Evolutionary conservation across 768 basidiomycete genomes (phyloP).

Genomic region (Xerocomellus amylosporus): DNA sequence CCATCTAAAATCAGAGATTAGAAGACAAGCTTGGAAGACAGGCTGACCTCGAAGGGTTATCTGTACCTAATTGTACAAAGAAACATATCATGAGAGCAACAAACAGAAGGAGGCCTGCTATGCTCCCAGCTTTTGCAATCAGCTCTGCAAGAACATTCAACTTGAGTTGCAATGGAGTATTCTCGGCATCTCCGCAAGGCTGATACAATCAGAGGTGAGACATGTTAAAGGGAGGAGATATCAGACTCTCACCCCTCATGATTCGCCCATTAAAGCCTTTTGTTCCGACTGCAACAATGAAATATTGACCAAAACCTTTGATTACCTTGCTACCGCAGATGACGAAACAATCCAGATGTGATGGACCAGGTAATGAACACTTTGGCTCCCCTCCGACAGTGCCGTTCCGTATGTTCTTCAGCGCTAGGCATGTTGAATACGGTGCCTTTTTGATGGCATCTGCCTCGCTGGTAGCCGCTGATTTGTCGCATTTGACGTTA

Average conservation of each 20-base stretch:
- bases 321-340: constrained; percentile 90
- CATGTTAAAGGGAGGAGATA: not conserved
- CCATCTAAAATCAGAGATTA: constrained; percentile 7
- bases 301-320: constrained; percentile 93
- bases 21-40: not conserved
- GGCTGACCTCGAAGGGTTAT: constrained; percentile 53
- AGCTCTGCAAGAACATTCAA: constrained; percentile 91
- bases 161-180: constrained; percentile 92
- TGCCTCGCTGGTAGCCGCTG: constrained; percentile 93
- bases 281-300: constrained; percentile 88
- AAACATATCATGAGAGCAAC: constrained; percentile 86
- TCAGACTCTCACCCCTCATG: constrained; percentile 71
- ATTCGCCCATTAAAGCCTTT: constrained; percentile 95
- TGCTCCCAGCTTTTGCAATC: constrained; percentile 82
- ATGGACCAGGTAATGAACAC: constrained; percentile 11
- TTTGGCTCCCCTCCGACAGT: constrained; percentile 24
- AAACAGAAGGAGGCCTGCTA: constrained; percentile 82
- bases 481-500: constrained; percentile 94
- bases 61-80: constrained; percentile 79
- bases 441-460: constrained; percentile 91
- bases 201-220: constrained; percentile 32
- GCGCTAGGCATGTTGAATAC: constrained; percentile 68
- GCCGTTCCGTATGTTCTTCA: constrained; percentile 37
- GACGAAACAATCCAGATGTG: constrained; percentile 88
- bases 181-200: constrained; percentile 87